These are phyloP conservation scores for Boletus sp. DNA, from an alignment of 1,284 basidiomycete genomes.

Conservation along the genomic window DNA sequence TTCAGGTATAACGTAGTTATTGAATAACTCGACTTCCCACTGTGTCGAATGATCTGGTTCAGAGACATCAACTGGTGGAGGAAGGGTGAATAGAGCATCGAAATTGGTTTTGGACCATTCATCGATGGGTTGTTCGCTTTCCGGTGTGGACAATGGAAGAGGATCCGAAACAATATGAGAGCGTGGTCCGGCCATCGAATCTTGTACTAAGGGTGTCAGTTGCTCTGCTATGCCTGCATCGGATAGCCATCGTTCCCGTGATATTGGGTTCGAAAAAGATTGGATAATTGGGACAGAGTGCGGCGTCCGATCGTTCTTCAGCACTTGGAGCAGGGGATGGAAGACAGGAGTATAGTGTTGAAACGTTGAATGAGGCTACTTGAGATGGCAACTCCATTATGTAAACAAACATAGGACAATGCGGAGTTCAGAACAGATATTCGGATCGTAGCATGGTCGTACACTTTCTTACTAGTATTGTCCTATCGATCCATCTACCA, in stretches of 20 bases:
- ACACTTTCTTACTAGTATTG: too few species aligned
- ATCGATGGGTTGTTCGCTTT: conserved; percentile 19
- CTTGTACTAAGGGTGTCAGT: background rate
- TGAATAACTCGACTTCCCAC: conserved; percentile 31
- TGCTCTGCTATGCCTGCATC: conserved; percentile 21
- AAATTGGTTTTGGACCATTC: conserved; percentile 32
- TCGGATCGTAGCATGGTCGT: too few species aligned
- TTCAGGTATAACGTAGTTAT: conserved; percentile 20
- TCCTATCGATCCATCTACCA: too few species aligned
- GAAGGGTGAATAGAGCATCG: conserved; percentile 28
- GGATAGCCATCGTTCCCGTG: conserved; percentile 41
- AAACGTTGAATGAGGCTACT: too few species aligned
- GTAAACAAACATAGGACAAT: too few species aligned
- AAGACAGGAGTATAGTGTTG: too few species aligned
- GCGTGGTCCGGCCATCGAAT: conserved; percentile 15
- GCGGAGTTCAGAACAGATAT: too few species aligned
- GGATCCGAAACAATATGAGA: conserved; percentile 35
- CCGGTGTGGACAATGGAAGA: conserved; percentile 13
- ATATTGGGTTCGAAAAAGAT: background rate
- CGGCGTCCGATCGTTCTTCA: too few species aligned
- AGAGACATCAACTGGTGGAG: conserved; percentile 18
- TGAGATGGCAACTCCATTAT: too few species aligned
- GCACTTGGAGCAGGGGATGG: too few species aligned
- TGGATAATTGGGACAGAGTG: too few species aligned
- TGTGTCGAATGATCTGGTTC: conserved; percentile 19